These are phyloP conservation scores for Choiromyces venosus DNA, from an alignment of 495 filamentous ascomycete species.

Conservation along the genomic window DNA sequence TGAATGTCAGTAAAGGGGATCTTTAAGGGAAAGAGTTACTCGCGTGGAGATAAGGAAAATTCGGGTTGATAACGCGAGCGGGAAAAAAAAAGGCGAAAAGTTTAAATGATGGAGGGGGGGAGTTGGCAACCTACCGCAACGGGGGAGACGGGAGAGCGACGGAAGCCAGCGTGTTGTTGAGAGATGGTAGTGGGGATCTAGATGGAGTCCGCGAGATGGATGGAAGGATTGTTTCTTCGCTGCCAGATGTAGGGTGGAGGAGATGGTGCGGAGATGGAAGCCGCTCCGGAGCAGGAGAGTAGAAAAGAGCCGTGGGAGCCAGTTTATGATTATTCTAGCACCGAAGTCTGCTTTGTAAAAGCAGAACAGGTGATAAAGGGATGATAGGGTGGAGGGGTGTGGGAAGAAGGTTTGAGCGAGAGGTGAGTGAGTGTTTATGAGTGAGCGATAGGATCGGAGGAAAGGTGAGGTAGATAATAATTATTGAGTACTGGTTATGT, in stretches of 20 bases:
- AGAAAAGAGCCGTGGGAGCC: constrained; percentile 41
- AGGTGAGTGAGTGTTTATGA: constrained; percentile 5
- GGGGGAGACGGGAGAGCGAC: constrained; percentile 42
- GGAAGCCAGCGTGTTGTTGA: constrained; percentile 41
- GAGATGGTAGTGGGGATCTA: constrained; percentile 39
- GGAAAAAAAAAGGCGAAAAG: constrained; percentile 29
- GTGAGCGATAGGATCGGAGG: constrained; percentile 7
- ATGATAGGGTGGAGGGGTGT: constrained; percentile 1
- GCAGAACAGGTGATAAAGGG: constrained; percentile 32
- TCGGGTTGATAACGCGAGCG: constrained; percentile 35
- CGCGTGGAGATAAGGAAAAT: constrained; percentile 37
- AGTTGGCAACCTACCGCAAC: constrained; percentile 40
- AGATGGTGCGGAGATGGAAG: constrained; percentile 42
- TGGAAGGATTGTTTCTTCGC: constrained; percentile 33
- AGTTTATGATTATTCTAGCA: constrained; percentile 40
- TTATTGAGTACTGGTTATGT: constrained; percentile 1
- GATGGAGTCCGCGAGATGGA: constrained; percentile 42
- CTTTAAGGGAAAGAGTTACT: constrained; percentile 21
- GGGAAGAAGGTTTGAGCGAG: constrained; percentile 5
- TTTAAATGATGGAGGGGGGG: constrained; percentile 19
- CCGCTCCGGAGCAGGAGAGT: constrained; percentile 42
- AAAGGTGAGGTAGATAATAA: constrained; percentile 3
- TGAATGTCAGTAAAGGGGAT: constrained; percentile 35
- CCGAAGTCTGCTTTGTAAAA: constrained; percentile 38
- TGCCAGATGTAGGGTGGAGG: constrained; percentile 35